Percentiles rank a stretch among this genome's conserved stretches.
These are phyloP conservation scores for Rutstroemia sp. DNA, from an alignment of 2,329 filamentous ascomycete genomes.

Conservation along the genomic window DNA sequence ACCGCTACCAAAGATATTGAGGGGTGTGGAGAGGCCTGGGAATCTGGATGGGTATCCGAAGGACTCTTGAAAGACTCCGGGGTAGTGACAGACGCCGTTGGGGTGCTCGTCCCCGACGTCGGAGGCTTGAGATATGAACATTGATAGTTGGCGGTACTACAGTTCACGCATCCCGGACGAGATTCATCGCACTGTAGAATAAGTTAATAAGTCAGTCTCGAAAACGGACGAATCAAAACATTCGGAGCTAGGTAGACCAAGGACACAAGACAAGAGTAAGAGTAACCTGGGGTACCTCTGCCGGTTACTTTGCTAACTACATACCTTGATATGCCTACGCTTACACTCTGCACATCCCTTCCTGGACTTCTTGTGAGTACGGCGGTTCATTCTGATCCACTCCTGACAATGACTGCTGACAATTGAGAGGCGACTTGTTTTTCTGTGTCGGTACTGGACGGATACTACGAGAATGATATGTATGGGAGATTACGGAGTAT, in stretches of 20 bases:
- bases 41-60: not conserved
- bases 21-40: not conserved
- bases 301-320: not conserved
- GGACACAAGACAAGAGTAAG: not conserved
- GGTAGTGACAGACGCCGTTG: not conserved
- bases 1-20: not conserved
- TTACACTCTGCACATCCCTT: constrained; percentile 21
- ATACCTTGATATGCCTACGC: constrained; percentile 20
- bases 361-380: constrained; percentile 20
- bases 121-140: not conserved
- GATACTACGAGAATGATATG: too few relatives aligned
- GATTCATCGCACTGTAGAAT: constrained; percentile 20
- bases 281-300: not conserved
- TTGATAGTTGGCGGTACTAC: not conserved
- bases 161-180: constrained; percentile 15
- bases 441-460: not conserved
- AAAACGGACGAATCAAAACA: not conserved
- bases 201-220: not conserved
- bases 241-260: not conserved
- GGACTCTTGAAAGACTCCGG: not conserved
- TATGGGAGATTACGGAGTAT: too few relatives aligned
- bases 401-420: not conserved
- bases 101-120: not conserved
- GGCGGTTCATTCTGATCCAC: constrained; percentile 7
- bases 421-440: not conserved